phyloP scores from a whole-genome alignment of 306 rosid species.

The Prunus campanulata region DNA sequence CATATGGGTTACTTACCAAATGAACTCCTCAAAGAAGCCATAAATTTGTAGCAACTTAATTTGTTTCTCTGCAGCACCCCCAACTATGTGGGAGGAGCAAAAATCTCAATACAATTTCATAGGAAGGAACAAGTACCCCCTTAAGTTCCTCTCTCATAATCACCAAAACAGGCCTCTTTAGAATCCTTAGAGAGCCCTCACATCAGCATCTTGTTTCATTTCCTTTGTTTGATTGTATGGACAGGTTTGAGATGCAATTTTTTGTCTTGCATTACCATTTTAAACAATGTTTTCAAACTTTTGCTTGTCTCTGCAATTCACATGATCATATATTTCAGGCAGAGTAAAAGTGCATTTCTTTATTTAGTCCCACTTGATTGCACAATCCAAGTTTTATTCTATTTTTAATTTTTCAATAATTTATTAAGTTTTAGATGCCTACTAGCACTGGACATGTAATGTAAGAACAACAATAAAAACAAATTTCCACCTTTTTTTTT shows the following conservation, averaged over 20 bases:
- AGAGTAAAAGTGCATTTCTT: too few relatives aligned
- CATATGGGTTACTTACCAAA: not conserved
- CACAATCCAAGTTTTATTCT: too few relatives aligned
- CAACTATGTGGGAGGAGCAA: not conserved
- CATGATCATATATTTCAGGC: too few relatives aligned
- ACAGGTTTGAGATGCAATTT: not conserved
- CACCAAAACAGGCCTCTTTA: not conserved
- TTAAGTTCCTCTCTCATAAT: not conserved
- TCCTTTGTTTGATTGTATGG: not conserved
- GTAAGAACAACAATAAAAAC: too few relatives aligned
- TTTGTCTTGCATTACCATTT: too few relatives aligned
- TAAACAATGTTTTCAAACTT: too few relatives aligned
- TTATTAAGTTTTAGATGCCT: too few relatives aligned
- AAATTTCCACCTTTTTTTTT: too few relatives aligned
- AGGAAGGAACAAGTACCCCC: not conserved
- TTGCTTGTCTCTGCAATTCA: too few relatives aligned
- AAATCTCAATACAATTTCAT: not conserved
- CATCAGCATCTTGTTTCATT: slow-evolving; percentile 12
- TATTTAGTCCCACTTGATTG: too few relatives aligned
- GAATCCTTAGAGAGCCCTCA: not conserved
- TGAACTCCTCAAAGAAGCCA: slow-evolving; percentile 7
- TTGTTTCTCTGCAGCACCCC: not conserved
- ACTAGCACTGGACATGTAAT: too few relatives aligned
- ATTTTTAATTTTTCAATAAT: too few relatives aligned
- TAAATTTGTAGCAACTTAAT: not conserved